Conservation (phyloP, 768 basidiomycete genomes). For the Auricularia sp. region DNA sequence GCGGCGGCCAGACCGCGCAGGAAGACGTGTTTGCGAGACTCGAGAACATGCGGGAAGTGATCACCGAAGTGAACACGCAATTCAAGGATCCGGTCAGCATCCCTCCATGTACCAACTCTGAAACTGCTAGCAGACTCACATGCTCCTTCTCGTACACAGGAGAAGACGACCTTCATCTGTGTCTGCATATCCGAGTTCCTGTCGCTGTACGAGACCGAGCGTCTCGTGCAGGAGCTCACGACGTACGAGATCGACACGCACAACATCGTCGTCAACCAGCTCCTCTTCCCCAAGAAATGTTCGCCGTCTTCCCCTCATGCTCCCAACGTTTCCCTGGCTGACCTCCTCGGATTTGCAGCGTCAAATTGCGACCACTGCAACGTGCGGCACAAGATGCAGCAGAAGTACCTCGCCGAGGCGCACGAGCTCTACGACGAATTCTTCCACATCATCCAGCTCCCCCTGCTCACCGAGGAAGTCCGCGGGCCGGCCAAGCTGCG, state of each 20-base stretch:
- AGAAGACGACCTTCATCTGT: slow-evolving; percentile 98
- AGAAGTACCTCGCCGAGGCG: slow-evolving; percentile 92
- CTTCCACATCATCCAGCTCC: slow-evolving; percentile 93
- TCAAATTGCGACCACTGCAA: slow-evolving; percentile 93
- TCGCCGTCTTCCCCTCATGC: slow-evolving; percentile 1
- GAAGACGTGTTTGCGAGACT: slow-evolving; percentile 99
- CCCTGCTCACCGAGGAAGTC: slow-evolving; percentile 92
- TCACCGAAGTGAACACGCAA: slow-evolving; percentile 97
- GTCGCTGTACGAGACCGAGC: slow-evolving; percentile 96
- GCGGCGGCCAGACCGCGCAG: slow-evolving; percentile 78
- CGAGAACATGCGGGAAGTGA: slow-evolving; percentile 91
- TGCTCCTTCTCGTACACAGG: slow-evolving; percentile 33
- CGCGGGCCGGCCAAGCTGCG: slow-evolving; percentile 88
- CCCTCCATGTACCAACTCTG: background rate
- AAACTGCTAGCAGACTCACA: background rate
- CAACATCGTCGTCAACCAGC: slow-evolving; percentile 96
- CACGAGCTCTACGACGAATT: slow-evolving; percentile 97
- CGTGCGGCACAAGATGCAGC: slow-evolving; percentile 94
- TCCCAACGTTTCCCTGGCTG: background rate
- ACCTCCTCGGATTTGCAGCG: slow-evolving; percentile 31
- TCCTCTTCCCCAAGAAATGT: slow-evolving; percentile 89
- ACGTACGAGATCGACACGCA: slow-evolving; percentile 94
- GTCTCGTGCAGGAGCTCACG: slow-evolving; percentile 92
- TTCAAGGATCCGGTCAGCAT: slow-evolving; percentile 92
- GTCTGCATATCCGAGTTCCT: slow-evolving; percentile 98